These are phyloP conservation scores for sweet orange (Citrus sinensis) DNA, from an alignment of 345 rosid species.

Conservation along the genomic window DVS_A1.0 CM039165.1:31322501-31323000, in stretches of 20 bases:
- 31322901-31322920: neutral
- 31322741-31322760: neutral
- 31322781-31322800: neutral
- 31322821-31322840: neutral
- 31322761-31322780: no score
- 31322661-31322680: neutral
- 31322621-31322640: neutral
- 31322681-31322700: no score
- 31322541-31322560: neutral
- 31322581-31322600: neutral
- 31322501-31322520: slow-evolving; percentile 93
- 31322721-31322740: neutral
- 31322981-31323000: neutral
- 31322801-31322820: neutral
- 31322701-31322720: neutral
- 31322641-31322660: neutral
- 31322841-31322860: neutral
- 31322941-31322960: neutral
- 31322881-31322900: neutral
- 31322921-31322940: neutral
- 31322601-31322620: neutral
- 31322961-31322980: neutral
- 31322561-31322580: neutral
- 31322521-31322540: slow-evolving; percentile 44
- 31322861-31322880: neutral